Evolutionary conservation across 2,329 filamentous ascomycete genomes (phyloP), one percentile per base, ranked within the genome.

Genomic region (Fusarium tuaranense): DNA sequence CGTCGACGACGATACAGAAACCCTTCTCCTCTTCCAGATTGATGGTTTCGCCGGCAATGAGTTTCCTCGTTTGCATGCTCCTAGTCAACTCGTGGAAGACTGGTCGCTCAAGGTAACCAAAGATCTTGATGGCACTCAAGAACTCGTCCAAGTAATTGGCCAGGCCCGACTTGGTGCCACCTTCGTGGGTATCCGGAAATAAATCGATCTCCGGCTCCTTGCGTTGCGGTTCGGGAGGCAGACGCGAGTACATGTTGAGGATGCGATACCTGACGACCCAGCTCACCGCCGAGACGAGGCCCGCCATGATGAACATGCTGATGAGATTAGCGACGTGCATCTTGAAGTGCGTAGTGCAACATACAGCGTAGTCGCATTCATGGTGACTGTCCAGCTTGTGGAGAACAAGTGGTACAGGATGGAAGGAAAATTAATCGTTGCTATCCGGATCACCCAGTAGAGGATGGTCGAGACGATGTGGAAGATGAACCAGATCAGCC

Each of bases 111-210:
- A 99, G 87, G 80, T 98, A 99, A 10, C 97, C 97, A 84, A 99
- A 99, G 68, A 99, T 97, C 83, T 98, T 99, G 86, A 99, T 99
- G 34, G 97, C 97, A 81, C 95, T 98, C 25, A 99, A 87, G 78
- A 99, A 99, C 82, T 99, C 97, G 83, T 99, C 97, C 30, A 99
- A 88, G 78, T 99, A 99, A 81, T 95, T 99, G n/a, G 95, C 92
- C 53, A 99, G 87, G 0, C 96, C 97, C 1, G 95, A 92, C 83
- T 99, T 99, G 34, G 92, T 92, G 72, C 95, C 95, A 60, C 93
- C 93, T 76, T 98, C 96, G 79, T 97, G 94, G 5, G 93, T 92
- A 79, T 98, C 96, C 5, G 97, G 95, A 80, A 98, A 98, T 14
- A 99, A 88, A 79, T 98, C 97, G 81, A 99, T 91, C 77, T 98